Percentiles rank a stretch among this genome's conserved stretches.
Conservation (phyloP, 1,284 basidiomycete species). For the Rhizoctonia solani region DNA sequence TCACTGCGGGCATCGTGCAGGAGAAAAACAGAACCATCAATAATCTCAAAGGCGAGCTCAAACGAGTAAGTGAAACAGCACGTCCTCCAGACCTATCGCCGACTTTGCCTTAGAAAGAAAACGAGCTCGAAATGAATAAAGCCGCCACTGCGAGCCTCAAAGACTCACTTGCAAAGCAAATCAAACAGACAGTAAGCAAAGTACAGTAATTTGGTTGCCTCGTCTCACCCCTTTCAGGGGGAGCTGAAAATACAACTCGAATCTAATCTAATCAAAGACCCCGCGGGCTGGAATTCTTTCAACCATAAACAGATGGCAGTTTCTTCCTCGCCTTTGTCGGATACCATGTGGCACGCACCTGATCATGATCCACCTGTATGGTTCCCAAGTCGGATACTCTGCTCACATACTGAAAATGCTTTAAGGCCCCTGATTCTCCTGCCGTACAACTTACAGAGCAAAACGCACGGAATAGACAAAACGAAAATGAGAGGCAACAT, state of each 20-base stretch:
- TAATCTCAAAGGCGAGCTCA: slow-evolving; percentile 9
- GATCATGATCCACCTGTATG: slow-evolving; percentile 20
- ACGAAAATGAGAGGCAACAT: too few species aligned
- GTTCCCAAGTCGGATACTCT: not conserved
- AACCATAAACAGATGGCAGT: not conserved
- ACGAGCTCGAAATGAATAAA: slow-evolving; percentile 10
- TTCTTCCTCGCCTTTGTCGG: slow-evolving; percentile 19
- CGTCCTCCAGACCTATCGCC: too few species aligned
- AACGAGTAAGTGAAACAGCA: slow-evolving; percentile 17
- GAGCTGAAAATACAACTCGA: not conserved
- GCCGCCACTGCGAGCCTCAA: not conserved
- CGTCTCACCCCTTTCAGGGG: not conserved
- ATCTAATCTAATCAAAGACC: not conserved
- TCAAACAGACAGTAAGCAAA: slow-evolving; percentile 5
- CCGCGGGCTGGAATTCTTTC: not conserved
- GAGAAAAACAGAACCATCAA: slow-evolving; percentile 19
- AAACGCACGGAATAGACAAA: too few species aligned
- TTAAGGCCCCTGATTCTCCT: slow-evolving; percentile 28
- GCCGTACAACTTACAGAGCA: too few species aligned
- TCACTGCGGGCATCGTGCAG: slow-evolving; percentile 3
- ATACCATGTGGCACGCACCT: slow-evolving; percentile 1
- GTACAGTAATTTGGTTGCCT: too few species aligned
- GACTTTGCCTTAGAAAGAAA: slow-evolving; percentile 14
- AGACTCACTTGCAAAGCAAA: slow-evolving; percentile 9
- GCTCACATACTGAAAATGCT: too few species aligned